phyloP scores from a whole-genome alignment of 345 rosid species.

The Salix caprea region DNA sequence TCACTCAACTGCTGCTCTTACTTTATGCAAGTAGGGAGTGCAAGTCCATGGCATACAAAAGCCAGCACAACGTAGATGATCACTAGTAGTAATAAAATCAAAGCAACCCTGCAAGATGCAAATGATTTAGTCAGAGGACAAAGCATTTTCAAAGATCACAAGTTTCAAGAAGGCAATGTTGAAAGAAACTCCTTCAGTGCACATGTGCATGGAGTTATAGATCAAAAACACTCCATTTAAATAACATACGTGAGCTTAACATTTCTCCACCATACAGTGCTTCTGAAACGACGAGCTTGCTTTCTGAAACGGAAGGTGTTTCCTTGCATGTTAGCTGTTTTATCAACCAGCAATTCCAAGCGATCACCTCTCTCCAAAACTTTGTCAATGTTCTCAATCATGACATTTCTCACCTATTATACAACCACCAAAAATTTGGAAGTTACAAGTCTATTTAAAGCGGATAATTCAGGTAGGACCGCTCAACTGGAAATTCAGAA shows the following conservation, averaged over 20 bases:
- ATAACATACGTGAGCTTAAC: constrained; percentile 74
- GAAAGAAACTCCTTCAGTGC: background rate
- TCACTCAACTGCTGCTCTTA: constrained; percentile 26
- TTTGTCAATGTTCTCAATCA: constrained; percentile 94
- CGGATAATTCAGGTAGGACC: background rate
- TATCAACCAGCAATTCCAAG: constrained; percentile 90
- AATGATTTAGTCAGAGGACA: constrained; percentile 19
- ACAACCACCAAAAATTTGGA: background rate
- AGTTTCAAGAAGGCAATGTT: background rate
- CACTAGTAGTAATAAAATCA: constrained; percentile 53
- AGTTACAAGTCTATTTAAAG: background rate
- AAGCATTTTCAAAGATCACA: background rate
- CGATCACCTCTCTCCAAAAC: constrained; percentile 93
- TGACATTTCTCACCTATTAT: constrained; percentile 71
- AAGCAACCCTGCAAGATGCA: constrained; percentile 51
- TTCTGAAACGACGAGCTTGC: constrained; percentile 87
- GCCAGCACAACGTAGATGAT: constrained; percentile 67
- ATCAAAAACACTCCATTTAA: background rate
- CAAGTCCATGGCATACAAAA: constrained; percentile 72
- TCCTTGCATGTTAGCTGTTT: constrained; percentile 92
- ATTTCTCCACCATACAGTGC: constrained; percentile 89
- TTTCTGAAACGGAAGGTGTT: constrained; percentile 91
- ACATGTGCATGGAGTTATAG: background rate
- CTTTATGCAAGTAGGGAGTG: constrained; percentile 71
- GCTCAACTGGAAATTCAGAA: background rate